Evolutionary conservation across 2,329 filamentous ascomycete species (phyloP), one percentile per base, ranked within the genome.

Genomic region (Exophiala viscosa): DNA sequence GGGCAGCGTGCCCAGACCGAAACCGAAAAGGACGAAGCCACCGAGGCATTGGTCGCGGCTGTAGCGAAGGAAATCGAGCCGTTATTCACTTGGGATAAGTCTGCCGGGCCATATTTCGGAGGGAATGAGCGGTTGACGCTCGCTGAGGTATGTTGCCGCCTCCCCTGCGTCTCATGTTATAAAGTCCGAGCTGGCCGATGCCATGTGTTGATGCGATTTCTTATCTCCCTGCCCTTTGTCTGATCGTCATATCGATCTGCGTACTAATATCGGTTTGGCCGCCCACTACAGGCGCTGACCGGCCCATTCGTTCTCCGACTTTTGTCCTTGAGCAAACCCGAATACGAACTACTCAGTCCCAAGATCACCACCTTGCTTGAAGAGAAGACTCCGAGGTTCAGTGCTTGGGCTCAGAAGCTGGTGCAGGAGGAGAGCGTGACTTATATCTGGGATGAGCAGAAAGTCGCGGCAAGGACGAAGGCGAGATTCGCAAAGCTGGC

Each of bases 11-110:
- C 73, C 3, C 72, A 79, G 0, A 71, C 75, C 43, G 65, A 67
- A n/a, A 68, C 76, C 1, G 76, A 71, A 5, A 83, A 83, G 44
- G 73, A 75, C 3, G 73, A 77, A 1, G 70, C 70, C 2, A 72
- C 68, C 0, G 69, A 77, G 17, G 77, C 77, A 10, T 71, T 82
- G 15, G 72, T 85, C 3, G 75, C 73, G 1, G 74, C 73, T 1
- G 70, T 88, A 1, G 74, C 76, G 48, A 88, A 86, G 71, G 86
- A 92, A 63, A 71, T 93, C 50, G 88, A 91, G 70, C 87, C 86
- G 1, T 70, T 89, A 36, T 72, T 95, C 23, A 34, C 13, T 17
- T 48, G 46, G 46, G 36, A 48, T 31, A 64, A 62, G 4, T 13
- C 28, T n/a, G 15, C 14, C 13, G 44, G 45, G 1, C 84, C 83